These are phyloP conservation scores for Rachicladosporium sp. DNA, from an alignment of 2,329 filamentous ascomycete genomes.

Conservation along the genomic window DNA sequence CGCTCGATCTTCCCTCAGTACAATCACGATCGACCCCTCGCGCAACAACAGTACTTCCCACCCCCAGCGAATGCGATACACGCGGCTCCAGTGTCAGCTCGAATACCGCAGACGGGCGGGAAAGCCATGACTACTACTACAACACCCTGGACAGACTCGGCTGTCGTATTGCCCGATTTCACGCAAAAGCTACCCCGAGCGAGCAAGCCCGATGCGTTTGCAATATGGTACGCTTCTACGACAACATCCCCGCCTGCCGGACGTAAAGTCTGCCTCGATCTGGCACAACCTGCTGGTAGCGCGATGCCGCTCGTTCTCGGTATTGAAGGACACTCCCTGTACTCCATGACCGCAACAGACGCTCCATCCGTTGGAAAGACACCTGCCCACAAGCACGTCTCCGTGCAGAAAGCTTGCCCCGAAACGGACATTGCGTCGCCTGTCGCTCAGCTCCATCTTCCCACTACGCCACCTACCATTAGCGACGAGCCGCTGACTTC, in stretches of 20 bases:
- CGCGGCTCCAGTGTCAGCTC: background rate
- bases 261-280: slow-evolving; percentile 17
- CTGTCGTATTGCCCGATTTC: slow-evolving; percentile 16
- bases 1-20: slow-evolving; percentile 68
- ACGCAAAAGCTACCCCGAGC: slow-evolving; percentile 20
- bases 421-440: slow-evolving; percentile 10
- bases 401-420: slow-evolving; percentile 15
- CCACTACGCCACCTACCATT: slow-evolving; percentile 1
- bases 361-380: background rate
- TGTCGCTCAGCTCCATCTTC: slow-evolving; percentile 16
- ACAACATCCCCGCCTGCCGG: slow-evolving; percentile 9
- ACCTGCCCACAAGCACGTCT: slow-evolving; percentile 9
- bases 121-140: no score
- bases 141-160: slow-evolving; percentile 12
- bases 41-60: slow-evolving; percentile 59
- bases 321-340: slow-evolving; percentile 12
- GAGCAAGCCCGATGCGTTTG: slow-evolving; percentile 13
- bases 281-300: slow-evolving; percentile 10
- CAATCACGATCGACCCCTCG: slow-evolving; percentile 53
- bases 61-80: slow-evolving; percentile 24
- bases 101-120: background rate
- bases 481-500: slow-evolving; percentile 9
- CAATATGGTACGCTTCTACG: slow-evolving; percentile 18
- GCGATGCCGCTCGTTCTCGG: slow-evolving; percentile 1
- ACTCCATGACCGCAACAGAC: slow-evolving; percentile 13